Base-by-base conservation (phyloP, 2,329 filamentous ascomycete genomes). In the Talaromyces sp. region DNA sequence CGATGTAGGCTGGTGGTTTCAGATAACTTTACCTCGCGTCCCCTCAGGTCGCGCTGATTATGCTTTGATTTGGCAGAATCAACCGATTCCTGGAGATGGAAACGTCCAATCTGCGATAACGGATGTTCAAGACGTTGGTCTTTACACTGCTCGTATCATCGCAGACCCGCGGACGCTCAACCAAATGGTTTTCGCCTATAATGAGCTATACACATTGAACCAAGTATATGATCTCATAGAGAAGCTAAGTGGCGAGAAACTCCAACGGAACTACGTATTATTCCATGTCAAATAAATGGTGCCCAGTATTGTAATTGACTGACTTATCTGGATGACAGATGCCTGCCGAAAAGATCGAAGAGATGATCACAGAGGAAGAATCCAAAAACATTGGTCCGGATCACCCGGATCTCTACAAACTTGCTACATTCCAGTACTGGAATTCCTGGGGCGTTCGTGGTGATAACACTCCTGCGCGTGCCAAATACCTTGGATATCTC, bases 1-100 rank as follows among this genome's bases (percentile, higher is more conserved):
- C 57, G 84, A 86, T 65, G 78, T 85, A 12, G 84, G 84, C n/a
- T 84, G 76, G 75, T 86, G 84, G 84, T 82, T 83, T 68, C 82
- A 85, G 67, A 66, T 82, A 33, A 72, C 74, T 5, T 75, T 80
- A 61, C 79, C 79, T 12, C 68, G 68, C n/a, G 69, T 84, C 0
- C 75, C 78, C n/a, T 79, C 76, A 16, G 80, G 81, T 9, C 71
- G 72, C 40, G 71, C 76, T n/a, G 81, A 83, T 67, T 80, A 80
- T 64, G 37, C 18, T 14, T 23, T 58, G 1, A 16, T 16, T 28
- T 35, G 21, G n/a, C 67, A 70, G 0, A 69, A 73, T 1, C 72
- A 74, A 21, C 70, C 76, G 37, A 75, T 84, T 18, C 70, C 74
- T 25, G 82, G 79, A 2, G 77, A 81, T 63, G 83, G 83, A 0